A percentile compares a stretch with the other conserved stretches of the same genome.
Conservation (phyloP, 163 green algal genomes). For the Scenedesmus sp. region DNA sequence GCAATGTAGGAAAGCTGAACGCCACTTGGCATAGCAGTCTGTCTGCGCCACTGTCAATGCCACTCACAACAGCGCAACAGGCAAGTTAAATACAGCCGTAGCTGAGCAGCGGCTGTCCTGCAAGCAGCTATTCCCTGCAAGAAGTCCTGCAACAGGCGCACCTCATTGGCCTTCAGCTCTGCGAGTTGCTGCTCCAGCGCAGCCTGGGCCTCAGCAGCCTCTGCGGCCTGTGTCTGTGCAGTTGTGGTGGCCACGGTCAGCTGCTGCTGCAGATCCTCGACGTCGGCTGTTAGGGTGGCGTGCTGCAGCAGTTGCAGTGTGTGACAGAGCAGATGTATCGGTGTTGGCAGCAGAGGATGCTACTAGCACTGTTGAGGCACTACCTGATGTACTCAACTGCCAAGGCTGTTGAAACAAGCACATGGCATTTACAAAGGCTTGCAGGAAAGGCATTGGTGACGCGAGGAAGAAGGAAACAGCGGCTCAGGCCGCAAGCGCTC, state of each 20-base stretch:
- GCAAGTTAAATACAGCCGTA: neutral
- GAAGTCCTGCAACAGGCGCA: neutral
- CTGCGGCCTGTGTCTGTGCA: neutral
- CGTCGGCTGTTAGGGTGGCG: neutral
- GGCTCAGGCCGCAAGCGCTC: neutral
- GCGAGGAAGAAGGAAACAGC: neutral
- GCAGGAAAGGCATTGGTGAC: neutral
- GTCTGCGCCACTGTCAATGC: neutral
- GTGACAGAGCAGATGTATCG: neutral
- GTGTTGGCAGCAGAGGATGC: no score
- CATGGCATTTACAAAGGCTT: neutral
- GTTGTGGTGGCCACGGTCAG: neutral
- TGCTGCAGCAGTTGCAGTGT: neutral
- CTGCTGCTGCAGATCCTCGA: constrained; percentile 23
- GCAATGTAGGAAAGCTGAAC: neutral
- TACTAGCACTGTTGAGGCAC: no score
- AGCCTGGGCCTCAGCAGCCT: constrained; percentile 2
- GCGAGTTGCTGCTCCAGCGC: neutral
- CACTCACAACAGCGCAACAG: neutral
- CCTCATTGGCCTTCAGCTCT: constrained; percentile 6
- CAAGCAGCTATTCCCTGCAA: neutral
- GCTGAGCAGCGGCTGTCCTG: neutral
- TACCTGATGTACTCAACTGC: neutral
- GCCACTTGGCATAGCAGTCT: neutral
- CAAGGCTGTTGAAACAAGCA: neutral